Conservation (phyloP, 2,329 filamentous ascomycete genomes). For the Neonectria ditissima region DNA sequence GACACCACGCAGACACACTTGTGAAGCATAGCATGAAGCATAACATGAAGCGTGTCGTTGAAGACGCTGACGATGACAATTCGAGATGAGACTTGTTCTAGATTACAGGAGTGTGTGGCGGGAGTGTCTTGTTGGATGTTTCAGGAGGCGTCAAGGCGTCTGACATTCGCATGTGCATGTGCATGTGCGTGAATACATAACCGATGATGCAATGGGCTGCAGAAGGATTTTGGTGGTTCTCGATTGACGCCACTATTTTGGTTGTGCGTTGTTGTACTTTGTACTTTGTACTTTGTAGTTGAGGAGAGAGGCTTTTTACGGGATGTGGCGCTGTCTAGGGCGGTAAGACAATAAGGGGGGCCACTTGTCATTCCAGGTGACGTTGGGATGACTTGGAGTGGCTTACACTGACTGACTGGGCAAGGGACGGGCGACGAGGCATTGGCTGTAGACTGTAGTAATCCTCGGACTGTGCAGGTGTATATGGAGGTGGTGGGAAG, state of each 20-base stretch:
- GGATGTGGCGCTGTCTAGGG: slow-evolving; percentile 26
- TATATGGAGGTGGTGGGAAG: not conserved
- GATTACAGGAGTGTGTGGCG: not conserved
- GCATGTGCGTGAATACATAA: slow-evolving; percentile 16
- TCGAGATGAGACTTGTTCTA: slow-evolving; percentile 7
- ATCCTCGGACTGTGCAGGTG: slow-evolving; percentile 3
- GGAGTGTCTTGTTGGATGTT: not conserved
- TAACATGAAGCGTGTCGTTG: slow-evolving; percentile 1
- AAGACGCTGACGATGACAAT: not conserved
- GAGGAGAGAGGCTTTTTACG: not conserved
- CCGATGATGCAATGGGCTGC: not conserved
- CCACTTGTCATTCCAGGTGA: slow-evolving; percentile 31
- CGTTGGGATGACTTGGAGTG: slow-evolving; percentile 18
- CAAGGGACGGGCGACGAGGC: not conserved
- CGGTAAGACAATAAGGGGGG: slow-evolving; percentile 8
- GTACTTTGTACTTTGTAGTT: no score
- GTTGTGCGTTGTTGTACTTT: not conserved
- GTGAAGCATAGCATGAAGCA: slow-evolving; percentile 9
- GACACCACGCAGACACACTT: slow-evolving; percentile 5
- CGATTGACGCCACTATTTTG: not conserved
- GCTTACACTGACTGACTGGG: not conserved
- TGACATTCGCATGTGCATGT: slow-evolving; percentile 14
- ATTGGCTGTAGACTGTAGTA: not conserved
- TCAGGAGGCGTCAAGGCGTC: not conserved
- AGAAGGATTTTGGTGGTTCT: not conserved